A percentile compares a stretch with the other conserved stretches of the same genome.
Conservation (phyloP, 2,329 filamentous ascomycete genomes). For the Neoascochyta sp. region DNA sequence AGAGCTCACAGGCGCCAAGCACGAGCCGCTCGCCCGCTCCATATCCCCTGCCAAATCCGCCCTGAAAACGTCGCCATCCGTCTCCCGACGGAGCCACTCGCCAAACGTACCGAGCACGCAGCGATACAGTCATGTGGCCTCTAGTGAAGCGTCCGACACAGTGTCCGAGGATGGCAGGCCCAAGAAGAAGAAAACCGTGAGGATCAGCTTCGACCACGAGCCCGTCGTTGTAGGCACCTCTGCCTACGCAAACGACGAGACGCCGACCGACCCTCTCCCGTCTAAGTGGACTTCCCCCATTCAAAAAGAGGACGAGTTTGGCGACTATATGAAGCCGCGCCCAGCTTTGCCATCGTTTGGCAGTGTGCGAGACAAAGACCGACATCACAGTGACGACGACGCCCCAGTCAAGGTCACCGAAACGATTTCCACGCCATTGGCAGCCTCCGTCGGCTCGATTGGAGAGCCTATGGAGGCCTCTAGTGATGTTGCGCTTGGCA, state of each 20-base stretch:
- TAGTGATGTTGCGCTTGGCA: conserved; percentile 58
- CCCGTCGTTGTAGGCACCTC: conserved; percentile 53
- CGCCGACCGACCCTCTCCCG: conserved; percentile 19
- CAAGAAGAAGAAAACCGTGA: conserved; percentile 60
- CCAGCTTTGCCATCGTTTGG: conserved; percentile 72
- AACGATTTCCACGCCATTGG: conserved; percentile 38
- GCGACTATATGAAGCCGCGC: conserved; percentile 66
- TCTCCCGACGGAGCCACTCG: conserved; percentile 43
- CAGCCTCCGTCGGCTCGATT: conserved; percentile 30
- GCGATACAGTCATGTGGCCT: conserved; percentile 43
- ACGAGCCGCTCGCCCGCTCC: conserved; percentile 67
- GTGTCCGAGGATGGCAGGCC: conserved; percentile 44
- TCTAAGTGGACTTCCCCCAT: conserved; percentile 44
- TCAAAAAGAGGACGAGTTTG: conserved; percentile 59
- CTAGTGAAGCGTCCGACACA: conserved; percentile 56
- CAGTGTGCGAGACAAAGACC: conserved; percentile 64
- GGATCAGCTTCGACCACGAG: conserved; percentile 79
- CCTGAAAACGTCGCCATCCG: conserved; percentile 61
- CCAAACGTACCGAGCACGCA: conserved; percentile 51
- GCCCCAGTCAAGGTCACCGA: conserved; percentile 53
- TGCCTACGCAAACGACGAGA: conserved; percentile 20
- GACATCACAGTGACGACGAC: conserved; percentile 43
- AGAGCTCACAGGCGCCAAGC: conserved; percentile 53
- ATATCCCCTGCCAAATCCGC: conserved; percentile 75
- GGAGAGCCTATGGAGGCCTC: conserved; percentile 50